phyloP scores from a whole-genome alignment of 176 grass and related monocot species.

The Juncus effusus region DNA sequence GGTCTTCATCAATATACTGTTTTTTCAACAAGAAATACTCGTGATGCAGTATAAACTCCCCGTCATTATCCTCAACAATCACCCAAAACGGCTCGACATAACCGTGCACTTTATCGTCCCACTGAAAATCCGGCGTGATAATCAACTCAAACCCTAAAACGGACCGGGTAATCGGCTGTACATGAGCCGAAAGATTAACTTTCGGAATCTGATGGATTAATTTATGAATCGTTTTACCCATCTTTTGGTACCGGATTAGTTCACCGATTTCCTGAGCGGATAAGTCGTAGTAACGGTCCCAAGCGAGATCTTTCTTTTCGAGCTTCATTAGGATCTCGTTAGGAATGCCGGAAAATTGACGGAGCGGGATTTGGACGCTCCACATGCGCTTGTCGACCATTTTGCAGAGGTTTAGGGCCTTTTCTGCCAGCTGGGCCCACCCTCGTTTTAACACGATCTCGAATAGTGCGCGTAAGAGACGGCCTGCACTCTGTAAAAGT shows the following conservation, averaged over 20 bases:
- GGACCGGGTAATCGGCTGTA: slow-evolving; percentile 82
- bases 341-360: slow-evolving; percentile 81
- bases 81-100: slow-evolving; percentile 97
- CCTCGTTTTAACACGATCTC: slow-evolving; percentile 93
- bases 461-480: slow-evolving; percentile 68
- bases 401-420: slow-evolving; percentile 93
- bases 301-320: slow-evolving; percentile 90
- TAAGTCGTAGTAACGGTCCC: slow-evolving; percentile 87
- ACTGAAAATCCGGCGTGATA: slow-evolving; percentile 91
- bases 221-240: slow-evolving; percentile 72
- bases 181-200: slow-evolving; percentile 84
- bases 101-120: slow-evolving; percentile 92
- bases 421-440: slow-evolving; percentile 89
- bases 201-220: slow-evolving; percentile 94
- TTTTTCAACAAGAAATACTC: slow-evolving; percentile 99
- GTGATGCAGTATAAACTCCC: slow-evolving; percentile 93
- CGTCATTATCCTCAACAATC: slow-evolving; percentile 98
- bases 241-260: slow-evolving; percentile 66
- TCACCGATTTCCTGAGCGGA: slow-evolving; percentile 96
- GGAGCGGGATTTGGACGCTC: slow-evolving; percentile 84
- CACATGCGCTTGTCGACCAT: slow-evolving; percentile 98
- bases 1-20: slow-evolving; percentile 89
- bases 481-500: slow-evolving; percentile 76
- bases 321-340: slow-evolving; percentile 96
- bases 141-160: slow-evolving; percentile 82